phyloP scores from a whole-genome alignment of 1,139 yeast genomes.

The Nematodospora anomalae region DNA sequence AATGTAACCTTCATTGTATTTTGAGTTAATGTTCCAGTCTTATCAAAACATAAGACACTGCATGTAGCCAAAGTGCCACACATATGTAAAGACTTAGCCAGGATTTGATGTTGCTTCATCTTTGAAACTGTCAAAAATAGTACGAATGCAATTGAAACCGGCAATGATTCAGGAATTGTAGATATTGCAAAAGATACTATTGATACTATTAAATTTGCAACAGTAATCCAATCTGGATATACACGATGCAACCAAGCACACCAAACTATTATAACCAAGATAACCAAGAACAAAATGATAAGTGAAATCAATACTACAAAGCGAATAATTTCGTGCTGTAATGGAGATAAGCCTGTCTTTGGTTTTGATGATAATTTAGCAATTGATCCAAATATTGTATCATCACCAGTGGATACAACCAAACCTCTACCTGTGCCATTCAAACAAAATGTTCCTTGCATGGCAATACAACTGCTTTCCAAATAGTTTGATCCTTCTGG shows the following conservation, averaged over 20 bases:
- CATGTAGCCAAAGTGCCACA: slow-evolving; percentile 36
- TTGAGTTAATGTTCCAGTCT: slow-evolving; percentile 38
- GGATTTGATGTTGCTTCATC: slow-evolving; percentile 29
- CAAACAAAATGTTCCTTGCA: slow-evolving; percentile 47
- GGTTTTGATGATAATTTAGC: slow-evolving; percentile 33
- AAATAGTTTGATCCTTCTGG: slow-evolving; percentile 37
- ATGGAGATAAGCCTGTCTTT: slow-evolving; percentile 30
- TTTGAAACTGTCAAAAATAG: slow-evolving; percentile 31
- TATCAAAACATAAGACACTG: slow-evolving; percentile 36
- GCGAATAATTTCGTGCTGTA: slow-evolving; percentile 32
- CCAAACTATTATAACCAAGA: slow-evolving; percentile 39
- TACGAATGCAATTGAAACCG: slow-evolving; percentile 36
- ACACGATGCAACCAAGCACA: slow-evolving; percentile 39
- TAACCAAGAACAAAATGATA: slow-evolving; percentile 24
- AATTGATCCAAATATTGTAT: slow-evolving; percentile 34
- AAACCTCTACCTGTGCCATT: slow-evolving; percentile 33
- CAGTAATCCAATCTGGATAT: slow-evolving; percentile 35
- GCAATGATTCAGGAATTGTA: slow-evolving; percentile 39
- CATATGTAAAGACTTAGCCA: slow-evolving; percentile 31
- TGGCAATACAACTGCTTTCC: slow-evolving; percentile 42
- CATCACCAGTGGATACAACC: slow-evolving; percentile 33
- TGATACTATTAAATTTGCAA: slow-evolving; percentile 32
- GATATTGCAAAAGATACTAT: slow-evolving; percentile 36
- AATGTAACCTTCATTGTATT: slow-evolving; percentile 34
- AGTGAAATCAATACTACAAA: slow-evolving; percentile 25